Conservation (phyloP, 257 asterid species). For the Rubia yunnanensis region DNA sequence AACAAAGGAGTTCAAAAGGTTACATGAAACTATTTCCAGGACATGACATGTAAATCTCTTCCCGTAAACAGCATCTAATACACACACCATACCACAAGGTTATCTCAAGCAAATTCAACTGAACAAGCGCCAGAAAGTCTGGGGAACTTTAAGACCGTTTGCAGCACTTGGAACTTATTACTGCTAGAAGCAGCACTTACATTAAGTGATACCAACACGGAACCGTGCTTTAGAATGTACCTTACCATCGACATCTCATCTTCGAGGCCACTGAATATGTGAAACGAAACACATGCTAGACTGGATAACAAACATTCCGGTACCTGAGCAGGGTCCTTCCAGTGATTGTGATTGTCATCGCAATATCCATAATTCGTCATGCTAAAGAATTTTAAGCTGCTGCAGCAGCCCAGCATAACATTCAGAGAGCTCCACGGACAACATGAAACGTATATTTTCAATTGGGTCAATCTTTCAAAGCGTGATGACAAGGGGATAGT, state of each 20-base stretch:
- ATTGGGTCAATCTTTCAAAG: background rate
- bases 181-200: background rate
- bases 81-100: too few species aligned
- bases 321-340: conserved; percentile 11
- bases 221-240: conserved; percentile 11
- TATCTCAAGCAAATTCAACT: background rate
- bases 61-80: too few species aligned
- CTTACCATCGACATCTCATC: conserved; percentile 12
- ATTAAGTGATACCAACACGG: conserved; percentile 2
- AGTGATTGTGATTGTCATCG: background rate
- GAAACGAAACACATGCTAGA: conserved; percentile 1
- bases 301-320: conserved; percentile 4
- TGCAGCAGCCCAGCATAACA: too few species aligned
- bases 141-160: background rate
- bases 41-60: too few species aligned
- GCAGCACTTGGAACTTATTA: background rate
- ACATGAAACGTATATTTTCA: background rate
- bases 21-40: too few species aligned
- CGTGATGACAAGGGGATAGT: background rate
- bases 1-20: too few species aligned
- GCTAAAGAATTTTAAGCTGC: too few species aligned
- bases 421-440: too few species aligned
- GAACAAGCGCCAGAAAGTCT: background rate
- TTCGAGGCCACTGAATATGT: background rate
- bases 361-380: background rate